These are phyloP conservation scores for Myrica gale DNA, from an alignment of 306 rosid genomes.

Conservation along the genomic window DNA sequence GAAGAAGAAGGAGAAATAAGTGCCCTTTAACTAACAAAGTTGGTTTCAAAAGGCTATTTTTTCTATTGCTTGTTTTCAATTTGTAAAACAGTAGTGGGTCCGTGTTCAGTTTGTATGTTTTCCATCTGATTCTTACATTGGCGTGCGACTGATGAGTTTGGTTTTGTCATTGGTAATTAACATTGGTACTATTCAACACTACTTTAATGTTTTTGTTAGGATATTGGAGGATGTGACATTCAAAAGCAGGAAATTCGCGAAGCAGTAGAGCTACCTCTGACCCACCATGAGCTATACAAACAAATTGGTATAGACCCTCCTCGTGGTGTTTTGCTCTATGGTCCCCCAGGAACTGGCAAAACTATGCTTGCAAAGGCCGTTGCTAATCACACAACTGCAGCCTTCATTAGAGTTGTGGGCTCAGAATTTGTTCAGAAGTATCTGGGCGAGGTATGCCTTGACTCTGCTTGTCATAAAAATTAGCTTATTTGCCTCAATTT, in stretches of 20 bases:
- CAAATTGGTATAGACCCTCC: conserved; percentile 99
- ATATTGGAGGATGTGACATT: conserved; percentile 97
- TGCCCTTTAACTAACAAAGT: background rate
- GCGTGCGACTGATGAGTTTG: background rate
- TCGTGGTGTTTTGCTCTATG: conserved; percentile 97
- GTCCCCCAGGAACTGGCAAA: conserved; percentile 98
- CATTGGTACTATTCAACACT: background rate
- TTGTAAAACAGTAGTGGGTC: background rate
- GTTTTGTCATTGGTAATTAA: background rate
- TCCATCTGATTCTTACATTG: background rate
- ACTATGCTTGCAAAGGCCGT: conserved; percentile 99
- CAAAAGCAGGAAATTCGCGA: conserved; percentile 99
- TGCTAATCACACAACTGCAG: conserved; percentile 98
- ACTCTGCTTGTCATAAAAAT: background rate
- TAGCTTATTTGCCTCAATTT: background rate
- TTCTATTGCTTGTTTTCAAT: background rate
- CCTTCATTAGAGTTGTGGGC: conserved; percentile 98
- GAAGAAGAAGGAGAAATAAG: background rate
- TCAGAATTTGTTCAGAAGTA: conserved; percentile 99
- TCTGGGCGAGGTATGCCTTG: conserved; percentile 88
- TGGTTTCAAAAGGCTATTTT: background rate
- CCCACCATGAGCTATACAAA: conserved; percentile 93
- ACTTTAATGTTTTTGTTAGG: conserved; percentile 40
- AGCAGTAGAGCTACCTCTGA: conserved; percentile 96
- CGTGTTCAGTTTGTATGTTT: conserved; percentile 7